phyloP scores from a whole-genome alignment of 345 rosid genomes.

The Gossypium australe region DNA sequence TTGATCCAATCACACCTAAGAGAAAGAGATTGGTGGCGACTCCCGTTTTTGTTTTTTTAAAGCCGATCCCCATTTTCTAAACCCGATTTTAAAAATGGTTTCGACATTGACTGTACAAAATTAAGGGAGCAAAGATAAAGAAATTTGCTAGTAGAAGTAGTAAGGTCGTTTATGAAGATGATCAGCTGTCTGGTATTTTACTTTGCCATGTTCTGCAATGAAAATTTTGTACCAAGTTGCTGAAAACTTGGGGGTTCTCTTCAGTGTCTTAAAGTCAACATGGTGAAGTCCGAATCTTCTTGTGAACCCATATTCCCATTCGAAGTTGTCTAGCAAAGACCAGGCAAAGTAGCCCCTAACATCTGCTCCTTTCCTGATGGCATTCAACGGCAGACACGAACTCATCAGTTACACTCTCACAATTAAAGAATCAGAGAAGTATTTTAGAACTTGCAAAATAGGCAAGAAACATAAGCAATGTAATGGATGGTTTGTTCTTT shows the following conservation, averaged over 20 bases:
- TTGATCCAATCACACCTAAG: no score
- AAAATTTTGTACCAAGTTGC: slow-evolving; percentile 55
- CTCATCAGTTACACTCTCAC: neutral
- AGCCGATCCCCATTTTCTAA: no score
- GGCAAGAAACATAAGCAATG: neutral
- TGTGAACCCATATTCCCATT: slow-evolving; percentile 60
- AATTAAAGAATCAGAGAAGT: no score
- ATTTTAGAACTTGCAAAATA: neutral
- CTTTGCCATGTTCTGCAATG: slow-evolving; percentile 24
- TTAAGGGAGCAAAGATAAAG: neutral
- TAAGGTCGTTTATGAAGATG: neutral
- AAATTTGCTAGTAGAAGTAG: neutral
- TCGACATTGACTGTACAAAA: neutral
- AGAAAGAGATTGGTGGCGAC: no score
- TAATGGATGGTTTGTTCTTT: neutral
- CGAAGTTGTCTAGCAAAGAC: slow-evolving; percentile 76
- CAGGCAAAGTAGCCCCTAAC: slow-evolving; percentile 67
- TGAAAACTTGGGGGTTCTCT: slow-evolving; percentile 55
- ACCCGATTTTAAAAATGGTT: no score
- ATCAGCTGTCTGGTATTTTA: neutral
- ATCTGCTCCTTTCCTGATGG: slow-evolving; percentile 52
- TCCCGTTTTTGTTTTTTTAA: no score
- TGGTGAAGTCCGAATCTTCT: slow-evolving; percentile 50
- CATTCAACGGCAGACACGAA: neutral
- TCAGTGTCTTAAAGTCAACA: slow-evolving; percentile 41